These are phyloP conservation scores for Ophidiomyces ophidiicola DNA, from an alignment of 2,329 filamentous ascomycete species.

Conservation along the genomic window DNA sequence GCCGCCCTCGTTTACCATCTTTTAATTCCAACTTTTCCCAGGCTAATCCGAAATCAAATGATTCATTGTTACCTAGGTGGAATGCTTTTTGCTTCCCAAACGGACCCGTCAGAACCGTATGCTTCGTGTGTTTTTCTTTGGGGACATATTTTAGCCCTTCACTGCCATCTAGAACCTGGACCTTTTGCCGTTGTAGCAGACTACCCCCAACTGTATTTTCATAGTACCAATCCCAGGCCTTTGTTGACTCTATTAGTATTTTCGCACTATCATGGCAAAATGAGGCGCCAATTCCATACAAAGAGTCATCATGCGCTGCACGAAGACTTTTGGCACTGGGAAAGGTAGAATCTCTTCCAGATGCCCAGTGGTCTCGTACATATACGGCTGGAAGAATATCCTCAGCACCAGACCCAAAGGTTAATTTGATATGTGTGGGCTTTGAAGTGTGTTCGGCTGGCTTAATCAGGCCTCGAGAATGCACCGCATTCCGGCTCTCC, in stretches of 20 bases:
- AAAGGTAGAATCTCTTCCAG: slow-evolving; percentile 37
- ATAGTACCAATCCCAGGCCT: slow-evolving; percentile 45
- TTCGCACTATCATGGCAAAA: slow-evolving; percentile 34
- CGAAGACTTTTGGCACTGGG: slow-evolving; percentile 36
- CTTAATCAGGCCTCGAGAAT: slow-evolving; percentile 29
- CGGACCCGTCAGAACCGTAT: slow-evolving; percentile 42
- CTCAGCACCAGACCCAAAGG: slow-evolving; percentile 40
- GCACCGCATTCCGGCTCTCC: slow-evolving; percentile 21
- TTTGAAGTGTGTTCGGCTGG: slow-evolving; percentile 30
- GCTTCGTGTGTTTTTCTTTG: slow-evolving; percentile 20
- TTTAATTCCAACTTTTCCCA: slow-evolving; percentile 24
- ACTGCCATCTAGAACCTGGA: slow-evolving; percentile 24
- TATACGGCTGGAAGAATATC: slow-evolving; percentile 39
- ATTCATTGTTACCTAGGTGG: slow-evolving; percentile 31
- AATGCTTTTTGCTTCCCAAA: slow-evolving; percentile 34
- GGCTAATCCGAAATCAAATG: slow-evolving; percentile 36
- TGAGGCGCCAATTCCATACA: slow-evolving; percentile 32
- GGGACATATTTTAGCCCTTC: slow-evolving; percentile 36
- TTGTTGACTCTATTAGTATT: slow-evolving; percentile 34
- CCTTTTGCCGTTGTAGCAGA: slow-evolving; percentile 35
- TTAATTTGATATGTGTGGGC: slow-evolving; percentile 35
- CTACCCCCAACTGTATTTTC: slow-evolving; percentile 27
- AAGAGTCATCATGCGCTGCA: slow-evolving; percentile 19
- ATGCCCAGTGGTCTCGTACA: slow-evolving; percentile 40
- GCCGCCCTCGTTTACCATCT: slow-evolving; percentile 10